Base-by-base conservation (phyloP, 805 yeast genomes). In the Schwanniomyces sp. region DNA sequence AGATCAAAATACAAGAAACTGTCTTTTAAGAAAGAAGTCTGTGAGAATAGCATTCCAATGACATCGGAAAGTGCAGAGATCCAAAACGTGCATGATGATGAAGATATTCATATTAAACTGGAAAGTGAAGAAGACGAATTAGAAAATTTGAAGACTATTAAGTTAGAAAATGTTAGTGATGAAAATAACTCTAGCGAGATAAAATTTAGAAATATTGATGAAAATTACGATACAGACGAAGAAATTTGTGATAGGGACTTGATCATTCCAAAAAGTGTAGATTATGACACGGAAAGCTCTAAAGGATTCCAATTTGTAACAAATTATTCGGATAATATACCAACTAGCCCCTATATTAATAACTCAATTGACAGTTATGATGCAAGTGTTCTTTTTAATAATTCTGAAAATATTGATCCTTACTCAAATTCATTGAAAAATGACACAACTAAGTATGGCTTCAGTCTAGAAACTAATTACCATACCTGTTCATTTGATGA, bases 401-500 rank as follows among this genome's bases (percentile, higher is more conserved):
- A 32, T 32, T 32, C 36, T 6, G 36, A 32, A 7, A 11, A 11
- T 3, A 16, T 32, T 6, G 36, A 16, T 4, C 36, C 21, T 4
- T 14, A 18, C 7, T 7, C 9, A 6, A 4, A 7, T 7, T 16
- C 36, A 14, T 8, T 7, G 11, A 16, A 14, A 1, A 18, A 16
- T 7, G 36, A 32, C 6, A 32, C 14, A 14, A 32, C 14, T 32
- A 7, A 32, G 7, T 18, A 14, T 14, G 36, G 36, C n/a, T 32
- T 32, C 11, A 32, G 42, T 5, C 40, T 47, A 21, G 38, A 42
- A 12, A 14, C 49, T 1, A 40, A 45, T 10, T 50, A 47, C 36
- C 40, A 45, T 30, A 25, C 47, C 12, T 29, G 30, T 9, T 45
- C 38, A 8, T 43, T 47, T 27, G n/a, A 42, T 27, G 46, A 44